A percentile compares a stretch with the other conserved stretches of the same genome.
Evolutionary conservation across 176 grass and related monocot species (phyloP).

Genomic region (Aegilops longissima): DNA sequence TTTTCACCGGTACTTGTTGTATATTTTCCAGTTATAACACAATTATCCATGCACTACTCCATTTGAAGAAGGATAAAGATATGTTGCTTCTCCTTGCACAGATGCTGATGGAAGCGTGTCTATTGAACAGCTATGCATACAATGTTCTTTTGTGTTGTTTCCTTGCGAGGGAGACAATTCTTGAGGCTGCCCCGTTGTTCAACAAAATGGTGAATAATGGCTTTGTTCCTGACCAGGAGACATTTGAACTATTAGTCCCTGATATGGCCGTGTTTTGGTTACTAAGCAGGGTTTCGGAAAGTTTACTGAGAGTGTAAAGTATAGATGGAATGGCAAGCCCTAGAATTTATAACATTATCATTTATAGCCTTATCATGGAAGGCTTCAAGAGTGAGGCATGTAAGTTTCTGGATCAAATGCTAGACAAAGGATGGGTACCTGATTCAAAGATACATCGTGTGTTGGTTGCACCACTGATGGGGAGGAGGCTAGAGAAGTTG

Average conservation of each 20-base stretch:
- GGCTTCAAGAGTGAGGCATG: conserved; percentile 46
- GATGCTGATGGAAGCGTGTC: too few relatives aligned
- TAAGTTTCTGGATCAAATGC: conserved; percentile 65
- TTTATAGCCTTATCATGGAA: conserved; percentile 57
- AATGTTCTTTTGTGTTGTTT: too few relatives aligned
- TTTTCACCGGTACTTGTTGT: conserved; percentile 38
- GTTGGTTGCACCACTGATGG: conserved; percentile 31
- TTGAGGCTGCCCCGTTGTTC: conserved; percentile 42
- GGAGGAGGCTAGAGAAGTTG: conserved; percentile 2
- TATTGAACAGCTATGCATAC: too few relatives aligned
- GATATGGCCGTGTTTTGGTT: conserved; percentile 32
- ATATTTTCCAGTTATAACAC: conserved; percentile 32
- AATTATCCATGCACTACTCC: conserved; percentile 7
- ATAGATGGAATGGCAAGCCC: conserved; percentile 37
- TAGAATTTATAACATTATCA: conserved; percentile 50
- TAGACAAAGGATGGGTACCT: conserved; percentile 65
- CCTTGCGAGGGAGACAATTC: neutral
- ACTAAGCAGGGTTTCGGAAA: conserved; percentile 44
- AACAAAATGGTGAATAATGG: conserved; percentile 53
- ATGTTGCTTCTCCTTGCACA: too few relatives aligned
- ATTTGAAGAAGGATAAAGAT: too few relatives aligned
- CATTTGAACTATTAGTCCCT: conserved; percentile 45
- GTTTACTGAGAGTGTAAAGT: conserved; percentile 40
- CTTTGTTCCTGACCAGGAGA: conserved; percentile 47
- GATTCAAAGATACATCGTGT: conserved; percentile 54